phyloP scores from a whole-genome alignment of 2,329 filamentous ascomycete species.

The Arthroderma sp. region DNA sequence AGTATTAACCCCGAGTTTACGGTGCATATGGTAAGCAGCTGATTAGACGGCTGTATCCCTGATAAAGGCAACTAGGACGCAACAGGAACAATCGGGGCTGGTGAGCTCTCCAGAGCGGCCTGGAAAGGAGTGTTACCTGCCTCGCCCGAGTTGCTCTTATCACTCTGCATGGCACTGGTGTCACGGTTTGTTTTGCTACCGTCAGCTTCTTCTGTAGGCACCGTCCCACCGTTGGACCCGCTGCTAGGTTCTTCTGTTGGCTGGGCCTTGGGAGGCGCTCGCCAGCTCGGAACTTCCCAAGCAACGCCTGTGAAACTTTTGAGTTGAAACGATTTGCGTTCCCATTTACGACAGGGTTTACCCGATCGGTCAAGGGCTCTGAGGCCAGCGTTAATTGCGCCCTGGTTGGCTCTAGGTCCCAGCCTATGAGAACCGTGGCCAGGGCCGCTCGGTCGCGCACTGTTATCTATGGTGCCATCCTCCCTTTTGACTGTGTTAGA shows the following conservation, averaged over 20 bases:
- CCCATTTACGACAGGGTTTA: slow-evolving; percentile 85
- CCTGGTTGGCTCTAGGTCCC: slow-evolving; percentile 90
- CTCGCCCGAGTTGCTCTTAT: slow-evolving; percentile 2
- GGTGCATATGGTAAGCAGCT: too few species aligned
- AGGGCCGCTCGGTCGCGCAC: slow-evolving; percentile 32
- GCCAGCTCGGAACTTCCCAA: slow-evolving; percentile 77
- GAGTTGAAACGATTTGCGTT: slow-evolving; percentile 64
- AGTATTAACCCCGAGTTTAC: too few species aligned
- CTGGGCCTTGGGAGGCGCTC: slow-evolving; percentile 42
- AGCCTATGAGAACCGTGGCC: slow-evolving; percentile 57
- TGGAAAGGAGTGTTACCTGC: background rate
- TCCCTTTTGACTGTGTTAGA: slow-evolving; percentile 28
- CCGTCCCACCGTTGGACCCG: slow-evolving; percentile 41
- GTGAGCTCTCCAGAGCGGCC: background rate
- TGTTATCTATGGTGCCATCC: slow-evolving; percentile 31
- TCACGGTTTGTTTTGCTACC: background rate
- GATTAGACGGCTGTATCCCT: too few species aligned
- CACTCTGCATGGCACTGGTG: background rate
- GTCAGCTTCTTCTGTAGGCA: background rate
- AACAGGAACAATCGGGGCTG: background rate
- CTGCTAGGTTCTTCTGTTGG: slow-evolving; percentile 47
- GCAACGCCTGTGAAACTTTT: slow-evolving; percentile 84
- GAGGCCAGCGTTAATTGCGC: slow-evolving; percentile 91
- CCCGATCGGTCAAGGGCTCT: slow-evolving; percentile 86
- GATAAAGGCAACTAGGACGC: too few species aligned